Percentiles rank a stretch among this genome's conserved stretches.
phyloP scores from a whole-genome alignment of 1,284 basidiomycete genomes.

The Cerioporus squamosus region DNA sequence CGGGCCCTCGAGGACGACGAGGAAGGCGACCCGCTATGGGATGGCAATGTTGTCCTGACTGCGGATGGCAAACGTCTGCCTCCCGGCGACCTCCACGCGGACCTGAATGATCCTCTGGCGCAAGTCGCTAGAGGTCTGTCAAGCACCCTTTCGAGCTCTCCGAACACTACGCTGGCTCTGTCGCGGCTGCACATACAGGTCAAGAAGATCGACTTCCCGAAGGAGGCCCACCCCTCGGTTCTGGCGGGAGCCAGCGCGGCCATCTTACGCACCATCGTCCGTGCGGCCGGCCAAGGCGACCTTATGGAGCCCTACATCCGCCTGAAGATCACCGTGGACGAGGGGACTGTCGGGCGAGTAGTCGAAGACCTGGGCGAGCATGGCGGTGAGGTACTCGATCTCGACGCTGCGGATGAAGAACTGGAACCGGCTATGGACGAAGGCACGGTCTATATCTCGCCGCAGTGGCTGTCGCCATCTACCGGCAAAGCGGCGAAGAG shows the following conservation, averaged over 20 bases:
- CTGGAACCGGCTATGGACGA: conserved; percentile 56
- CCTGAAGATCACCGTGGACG: conserved; percentile 67
- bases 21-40: conserved; percentile 69
- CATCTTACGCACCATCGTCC: conserved; percentile 63
- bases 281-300: conserved; percentile 64
- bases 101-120: conserved; percentile 45
- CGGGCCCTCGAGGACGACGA: conserved; percentile 58
- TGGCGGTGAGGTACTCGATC: conserved; percentile 72
- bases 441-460: conserved; percentile 70
- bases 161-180: conserved; percentile 71
- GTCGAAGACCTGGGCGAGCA: conserved; percentile 80
- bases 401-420: conserved; percentile 54
- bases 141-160: conserved; percentile 74
- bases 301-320: conserved; percentile 77
- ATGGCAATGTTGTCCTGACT: conserved; percentile 72
- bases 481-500: conserved; percentile 43
- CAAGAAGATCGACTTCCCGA: conserved; percentile 44
- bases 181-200: conserved; percentile 66
- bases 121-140: conserved; percentile 69
- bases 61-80: conserved; percentile 53
- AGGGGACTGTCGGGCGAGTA: conserved; percentile 71
- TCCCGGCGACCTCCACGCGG: conserved; percentile 52
- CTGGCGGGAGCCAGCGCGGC: conserved; percentile 68
- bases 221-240: conserved; percentile 48
- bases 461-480: conserved; percentile 72